Conservation (phyloP, 2,329 filamentous ascomycete species). For the Fusarium cyanostomum region DNA sequence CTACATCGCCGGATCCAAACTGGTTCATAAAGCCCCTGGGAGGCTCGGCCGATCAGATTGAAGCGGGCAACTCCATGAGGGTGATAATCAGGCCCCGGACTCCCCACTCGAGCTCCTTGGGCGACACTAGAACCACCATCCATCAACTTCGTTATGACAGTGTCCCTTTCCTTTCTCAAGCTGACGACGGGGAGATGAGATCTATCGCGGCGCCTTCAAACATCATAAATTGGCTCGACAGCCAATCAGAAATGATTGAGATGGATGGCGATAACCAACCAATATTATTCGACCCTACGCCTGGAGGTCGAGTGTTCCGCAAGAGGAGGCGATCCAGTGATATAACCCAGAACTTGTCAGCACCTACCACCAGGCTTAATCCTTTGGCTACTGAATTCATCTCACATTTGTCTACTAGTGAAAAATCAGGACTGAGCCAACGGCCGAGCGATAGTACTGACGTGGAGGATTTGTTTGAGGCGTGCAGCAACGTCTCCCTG, state of each 20-base stretch:
- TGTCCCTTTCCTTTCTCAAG: neutral
- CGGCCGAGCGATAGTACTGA: neutral
- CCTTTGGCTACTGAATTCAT: neutral
- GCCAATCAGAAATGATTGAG: neutral
- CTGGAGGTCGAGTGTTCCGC: neutral
- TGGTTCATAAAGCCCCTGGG: slow-evolving; percentile 40
- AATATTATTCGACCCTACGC: slow-evolving; percentile 7
- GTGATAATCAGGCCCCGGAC: neutral
- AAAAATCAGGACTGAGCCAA: neutral
- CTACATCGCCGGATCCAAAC: slow-evolving; percentile 34
- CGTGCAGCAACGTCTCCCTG: neutral
- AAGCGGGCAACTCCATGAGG: no score
- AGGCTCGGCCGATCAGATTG: neutral
- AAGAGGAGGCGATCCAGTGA: neutral
- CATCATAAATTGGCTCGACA: neutral
- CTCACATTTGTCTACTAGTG: neutral
- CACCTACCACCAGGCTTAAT: neutral
- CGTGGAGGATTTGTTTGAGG: slow-evolving; percentile 5
- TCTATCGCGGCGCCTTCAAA: neutral
- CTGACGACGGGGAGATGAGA: neutral
- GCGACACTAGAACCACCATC: neutral
- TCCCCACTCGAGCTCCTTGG: neutral
- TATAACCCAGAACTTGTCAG: neutral
- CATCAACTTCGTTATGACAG: neutral
- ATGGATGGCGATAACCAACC: neutral